Conservation (phyloP, 768 basidiomycete species). For the Lactarius tabidus region DNA sequence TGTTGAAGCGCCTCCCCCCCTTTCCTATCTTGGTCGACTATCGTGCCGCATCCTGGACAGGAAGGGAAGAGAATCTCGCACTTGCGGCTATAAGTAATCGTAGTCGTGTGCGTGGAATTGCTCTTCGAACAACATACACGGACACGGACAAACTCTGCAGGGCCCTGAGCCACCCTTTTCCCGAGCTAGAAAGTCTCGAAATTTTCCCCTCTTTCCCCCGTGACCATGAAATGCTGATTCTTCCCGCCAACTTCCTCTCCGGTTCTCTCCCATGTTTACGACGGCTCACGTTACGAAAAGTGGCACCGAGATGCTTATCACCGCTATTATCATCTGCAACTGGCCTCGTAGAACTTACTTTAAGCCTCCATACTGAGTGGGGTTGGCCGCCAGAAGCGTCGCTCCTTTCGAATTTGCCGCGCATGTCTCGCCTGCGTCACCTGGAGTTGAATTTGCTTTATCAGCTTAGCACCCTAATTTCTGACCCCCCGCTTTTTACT, state of each 20-base stretch:
- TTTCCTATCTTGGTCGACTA: constrained; percentile 6
- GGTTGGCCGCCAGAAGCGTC: background rate
- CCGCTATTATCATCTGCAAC: constrained; percentile 1
- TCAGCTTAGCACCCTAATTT: too few relatives aligned
- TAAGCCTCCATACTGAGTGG: background rate
- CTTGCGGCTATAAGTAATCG: background rate
- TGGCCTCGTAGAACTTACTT: background rate
- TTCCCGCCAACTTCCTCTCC: background rate
- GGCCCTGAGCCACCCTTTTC: background rate
- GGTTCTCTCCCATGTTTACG: background rate
- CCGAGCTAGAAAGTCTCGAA: constrained; percentile 1
- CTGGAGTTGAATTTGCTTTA: background rate
- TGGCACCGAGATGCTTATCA: background rate
- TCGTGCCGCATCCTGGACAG: accelerated
- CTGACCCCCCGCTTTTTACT: too few relatives aligned
- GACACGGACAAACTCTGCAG: background rate
- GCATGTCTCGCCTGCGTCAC: background rate
- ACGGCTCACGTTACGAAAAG: background rate
- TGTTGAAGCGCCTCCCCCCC: background rate
- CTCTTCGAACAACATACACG: background rate
- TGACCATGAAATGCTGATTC: accelerated
- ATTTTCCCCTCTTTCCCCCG: accelerated
- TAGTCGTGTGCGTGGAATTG: background rate
- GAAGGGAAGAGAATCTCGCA: too few relatives aligned
- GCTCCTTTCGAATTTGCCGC: background rate